A percentile compares a stretch with the other conserved stretches of the same genome.
Evolutionary conservation across 768 basidiomycete genomes (phyloP).

Genomic region (Phlebiopsis gigantea): DNA sequence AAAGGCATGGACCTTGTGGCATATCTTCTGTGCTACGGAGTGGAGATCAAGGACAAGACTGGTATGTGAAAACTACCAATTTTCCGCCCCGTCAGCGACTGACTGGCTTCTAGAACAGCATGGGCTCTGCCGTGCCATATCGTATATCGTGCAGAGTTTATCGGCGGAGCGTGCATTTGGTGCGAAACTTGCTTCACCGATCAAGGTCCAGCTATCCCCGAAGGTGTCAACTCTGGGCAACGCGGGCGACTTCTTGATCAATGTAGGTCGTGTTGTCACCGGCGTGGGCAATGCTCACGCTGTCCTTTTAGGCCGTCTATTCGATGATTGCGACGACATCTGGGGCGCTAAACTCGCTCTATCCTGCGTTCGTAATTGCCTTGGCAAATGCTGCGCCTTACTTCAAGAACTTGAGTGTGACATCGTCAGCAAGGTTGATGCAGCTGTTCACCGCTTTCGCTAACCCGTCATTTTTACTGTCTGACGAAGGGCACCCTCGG

Average conservation of each 20-base stretch:
- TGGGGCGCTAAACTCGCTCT: constrained; percentile 73
- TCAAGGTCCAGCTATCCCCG: constrained; percentile 61
- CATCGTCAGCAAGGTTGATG: constrained; percentile 75
- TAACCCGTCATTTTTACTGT: constrained; percentile 80
- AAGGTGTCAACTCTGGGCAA: constrained; percentile 75
- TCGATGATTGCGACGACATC: constrained; percentile 86
- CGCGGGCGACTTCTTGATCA: constrained; percentile 83
- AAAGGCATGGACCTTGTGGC: constrained; percentile 72
- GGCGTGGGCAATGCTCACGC: constrained; percentile 5
- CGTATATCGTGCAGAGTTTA: constrained; percentile 88
- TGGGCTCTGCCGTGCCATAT: constrained; percentile 81
- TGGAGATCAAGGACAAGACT: constrained; percentile 92
- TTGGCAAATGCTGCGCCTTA: constrained; percentile 87
- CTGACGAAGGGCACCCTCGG: constrained; percentile 93
- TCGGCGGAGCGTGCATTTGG: constrained; percentile 84
- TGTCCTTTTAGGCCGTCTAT: constrained; percentile 66
- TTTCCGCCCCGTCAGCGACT: neutral
- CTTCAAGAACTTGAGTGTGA: constrained; percentile 74
- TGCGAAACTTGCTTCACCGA: constrained; percentile 53
- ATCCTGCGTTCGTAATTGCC: constrained; percentile 89
- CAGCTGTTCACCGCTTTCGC: constrained; percentile 92
- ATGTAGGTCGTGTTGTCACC: constrained; percentile 42
- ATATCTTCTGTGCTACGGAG: constrained; percentile 72
- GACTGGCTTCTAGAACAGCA: constrained; percentile 63
- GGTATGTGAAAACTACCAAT: constrained; percentile 41